A percentile compares a stretch with the other conserved stretches of the same genome.
These are phyloP conservation scores for Naganishia friedmannii DNA, from an alignment of 768 basidiomycete genomes.

Conservation along the genomic window DNA sequence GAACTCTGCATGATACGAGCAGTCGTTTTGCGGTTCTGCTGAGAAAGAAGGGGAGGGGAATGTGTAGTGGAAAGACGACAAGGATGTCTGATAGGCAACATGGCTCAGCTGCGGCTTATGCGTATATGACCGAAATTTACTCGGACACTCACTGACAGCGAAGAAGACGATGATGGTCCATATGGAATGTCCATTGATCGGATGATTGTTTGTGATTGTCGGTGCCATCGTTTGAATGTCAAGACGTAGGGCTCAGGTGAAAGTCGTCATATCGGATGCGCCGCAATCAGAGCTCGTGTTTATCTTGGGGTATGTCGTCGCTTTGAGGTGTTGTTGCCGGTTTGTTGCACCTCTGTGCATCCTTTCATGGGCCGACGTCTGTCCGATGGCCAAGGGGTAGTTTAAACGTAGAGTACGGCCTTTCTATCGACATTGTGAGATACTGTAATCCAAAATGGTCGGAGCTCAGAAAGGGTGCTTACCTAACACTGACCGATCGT, in stretches of 20 bases:
- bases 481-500: too few species aligned
- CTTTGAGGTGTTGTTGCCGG: too few species aligned
- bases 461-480: too few species aligned
- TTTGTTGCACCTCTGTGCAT: too few species aligned
- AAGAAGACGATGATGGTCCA: constrained; percentile 53
- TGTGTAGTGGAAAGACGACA: constrained; percentile 51
- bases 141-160: constrained; percentile 48
- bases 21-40: constrained; percentile 29
- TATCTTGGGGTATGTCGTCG: neutral
- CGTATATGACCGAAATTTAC: neutral
- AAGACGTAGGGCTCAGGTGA: neutral
- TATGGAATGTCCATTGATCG: constrained; percentile 41
- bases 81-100: constrained; percentile 35
- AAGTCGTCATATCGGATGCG: neutral
- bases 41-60: constrained; percentile 40
- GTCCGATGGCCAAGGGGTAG: too few species aligned
- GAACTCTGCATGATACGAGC: constrained; percentile 24
- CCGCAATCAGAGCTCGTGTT: neutral
- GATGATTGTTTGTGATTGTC: constrained; percentile 1
- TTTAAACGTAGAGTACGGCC: too few species aligned
- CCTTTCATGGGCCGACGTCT: too few species aligned
- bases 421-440: too few species aligned
- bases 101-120: neutral
- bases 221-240: constrained; percentile 13
- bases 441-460: too few species aligned